These are phyloP conservation scores for Aurantiochytrium sp. DNA, from an alignment of 108 stramenopile genomes.

Conservation along the genomic window DNA sequence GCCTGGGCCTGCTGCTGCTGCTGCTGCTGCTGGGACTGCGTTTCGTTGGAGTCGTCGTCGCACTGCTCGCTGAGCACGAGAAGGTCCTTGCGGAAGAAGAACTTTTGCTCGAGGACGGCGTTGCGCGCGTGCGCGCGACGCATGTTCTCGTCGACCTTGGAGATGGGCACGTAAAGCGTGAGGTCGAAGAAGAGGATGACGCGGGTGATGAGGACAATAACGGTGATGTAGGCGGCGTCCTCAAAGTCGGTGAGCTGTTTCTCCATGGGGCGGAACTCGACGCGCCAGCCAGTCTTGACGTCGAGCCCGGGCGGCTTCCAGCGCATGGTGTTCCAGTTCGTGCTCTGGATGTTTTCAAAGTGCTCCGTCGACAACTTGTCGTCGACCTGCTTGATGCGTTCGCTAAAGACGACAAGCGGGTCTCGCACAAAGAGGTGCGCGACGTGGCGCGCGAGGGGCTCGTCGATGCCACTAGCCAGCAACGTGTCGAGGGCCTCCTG, in stretches of 20 bases:
- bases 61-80: slow-evolving; percentile 81
- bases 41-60: slow-evolving; percentile 60
- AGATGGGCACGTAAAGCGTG: slow-evolving; percentile 89
- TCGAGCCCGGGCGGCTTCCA: slow-evolving; percentile 86
- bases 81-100: slow-evolving; percentile 90
- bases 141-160: slow-evolving; percentile 96
- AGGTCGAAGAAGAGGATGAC: slow-evolving; percentile 97
- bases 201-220: slow-evolving; percentile 85
- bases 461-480: slow-evolving; percentile 79
- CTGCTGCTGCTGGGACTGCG: too few species aligned
- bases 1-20: slow-evolving; percentile 15
- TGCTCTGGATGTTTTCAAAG: slow-evolving; percentile 96
- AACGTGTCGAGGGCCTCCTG: slow-evolving; percentile 57
- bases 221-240: slow-evolving; percentile 93
- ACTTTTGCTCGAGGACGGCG: slow-evolving; percentile 76
- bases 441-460: slow-evolving; percentile 84
- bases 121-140: slow-evolving; percentile 84
- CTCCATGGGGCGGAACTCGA: slow-evolving; percentile 97
- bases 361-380: slow-evolving; percentile 87
- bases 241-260: slow-evolving; percentile 96
- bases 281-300: slow-evolving; percentile 92
- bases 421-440: slow-evolving; percentile 93
- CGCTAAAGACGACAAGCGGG: slow-evolving; percentile 85
- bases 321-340: slow-evolving; percentile 97
- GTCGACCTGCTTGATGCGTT: slow-evolving; percentile 85